Base-by-base conservation (phyloP, 2,329 filamentous ascomycete species). In the Aspergillus sp. region DNA sequence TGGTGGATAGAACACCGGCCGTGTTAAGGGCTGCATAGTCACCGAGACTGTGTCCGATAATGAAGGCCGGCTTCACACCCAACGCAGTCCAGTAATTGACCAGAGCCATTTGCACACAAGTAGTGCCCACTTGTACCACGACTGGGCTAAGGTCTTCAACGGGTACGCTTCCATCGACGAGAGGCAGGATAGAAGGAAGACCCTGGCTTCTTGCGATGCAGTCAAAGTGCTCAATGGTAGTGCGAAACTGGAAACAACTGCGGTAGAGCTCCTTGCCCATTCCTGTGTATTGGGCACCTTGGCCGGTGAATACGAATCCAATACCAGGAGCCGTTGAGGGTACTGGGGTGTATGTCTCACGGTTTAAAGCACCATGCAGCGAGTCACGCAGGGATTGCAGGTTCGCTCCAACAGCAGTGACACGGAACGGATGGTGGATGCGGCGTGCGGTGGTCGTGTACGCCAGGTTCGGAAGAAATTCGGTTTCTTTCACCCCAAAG, bases 361-460 rank as follows among this genome's bases (percentile, higher is more conserved):
- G 60, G 8, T 23, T 63, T 61, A 38, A 62, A 62, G 17, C 51
- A 11, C 38, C 32, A 23, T 53, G 54, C 19, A 66, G 57, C 60
- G 64, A 51, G 11, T 62, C 60, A 23, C 49, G 48, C 13, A 60
- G 23, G 2, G 41, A 48, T 39, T 59, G 58, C 17, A 64, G 30
- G 15, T 66, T 67, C 2, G 70, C 66, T 3, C 69, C 71, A 15
- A 62, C 60, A 4, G 69, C 66, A 39, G 65, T 64, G 1, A 69
- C 65, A 23, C 72, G 64, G 63, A 71, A 73, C 17, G 65, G 63
- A 63, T 82, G 78, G 55, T 82, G 80, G 8, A 74, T 70, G 2
- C 80, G 77, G 36, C 81, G 74, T 13, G 89, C 89, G 4, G 88
- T 90, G 0, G 86, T 87, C 1, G 86, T 88, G 73, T 90, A 91